phyloP scores from a whole-genome alignment of 495 filamentous ascomycete genomes.

The Umbilicaria muhlenbergii region DNA sequence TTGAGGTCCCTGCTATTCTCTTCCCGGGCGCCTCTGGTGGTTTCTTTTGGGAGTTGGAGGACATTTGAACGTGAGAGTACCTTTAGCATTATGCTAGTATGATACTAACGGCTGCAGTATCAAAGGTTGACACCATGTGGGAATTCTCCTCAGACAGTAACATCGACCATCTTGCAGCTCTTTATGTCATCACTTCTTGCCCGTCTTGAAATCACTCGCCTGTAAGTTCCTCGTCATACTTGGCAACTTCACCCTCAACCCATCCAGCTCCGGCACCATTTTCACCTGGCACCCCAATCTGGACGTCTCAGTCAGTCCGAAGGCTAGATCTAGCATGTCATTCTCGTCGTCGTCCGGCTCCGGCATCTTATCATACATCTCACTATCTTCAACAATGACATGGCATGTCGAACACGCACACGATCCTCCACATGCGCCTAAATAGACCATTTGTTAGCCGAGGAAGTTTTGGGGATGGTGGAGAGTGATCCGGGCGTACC shows the following conservation, averaged over 20 bases:
- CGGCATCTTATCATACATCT: slow-evolving; percentile 77
- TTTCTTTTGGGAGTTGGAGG: too few relatives aligned
- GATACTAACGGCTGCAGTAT: too few relatives aligned
- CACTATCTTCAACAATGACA: slow-evolving; percentile 73
- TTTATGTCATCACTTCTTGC: slow-evolving; percentile 19
- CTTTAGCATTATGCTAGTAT: too few relatives aligned
- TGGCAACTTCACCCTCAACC: slow-evolving; percentile 67
- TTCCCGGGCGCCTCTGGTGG: too few relatives aligned
- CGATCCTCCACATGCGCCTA: slow-evolving; percentile 83
- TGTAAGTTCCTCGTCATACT: slow-evolving; percentile 93
- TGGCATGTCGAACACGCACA: slow-evolving; percentile 97
- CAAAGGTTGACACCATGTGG: too few relatives aligned
- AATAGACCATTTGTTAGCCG: not conserved
- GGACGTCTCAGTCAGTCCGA: slow-evolving; percentile 90
- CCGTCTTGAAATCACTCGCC: slow-evolving; percentile 68
- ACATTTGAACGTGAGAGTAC: too few relatives aligned
- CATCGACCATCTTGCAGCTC: too few relatives aligned
- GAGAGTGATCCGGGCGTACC: slow-evolving; percentile 26
- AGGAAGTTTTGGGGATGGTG: not conserved
- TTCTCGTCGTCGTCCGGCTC: slow-evolving; percentile 97
- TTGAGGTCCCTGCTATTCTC: too few relatives aligned
- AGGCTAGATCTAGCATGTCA: slow-evolving; percentile 95
- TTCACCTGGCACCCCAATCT: slow-evolving; percentile 87
- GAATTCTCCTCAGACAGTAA: too few relatives aligned
- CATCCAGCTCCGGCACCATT: slow-evolving; percentile 83